Percentiles rank a stretch among this genome's conserved stretches.
Conservation (phyloP, 1,139 yeast genomes). For the Candida tetrigidarum region DNA sequence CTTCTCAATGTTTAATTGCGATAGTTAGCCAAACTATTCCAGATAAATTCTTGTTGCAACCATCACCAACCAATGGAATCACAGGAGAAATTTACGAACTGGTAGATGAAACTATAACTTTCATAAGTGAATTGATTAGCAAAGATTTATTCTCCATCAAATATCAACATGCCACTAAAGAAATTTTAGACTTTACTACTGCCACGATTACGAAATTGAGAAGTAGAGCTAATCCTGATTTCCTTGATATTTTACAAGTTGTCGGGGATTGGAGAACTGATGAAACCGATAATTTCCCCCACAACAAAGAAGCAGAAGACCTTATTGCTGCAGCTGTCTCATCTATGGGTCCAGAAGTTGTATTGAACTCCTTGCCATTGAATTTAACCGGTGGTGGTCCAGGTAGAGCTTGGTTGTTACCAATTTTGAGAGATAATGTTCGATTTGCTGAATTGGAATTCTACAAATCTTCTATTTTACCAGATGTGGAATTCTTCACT, state of each 20-base stretch:
- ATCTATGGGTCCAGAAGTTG: conserved; percentile 85
- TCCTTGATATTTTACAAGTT: conserved; percentile 64
- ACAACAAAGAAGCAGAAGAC: conserved; percentile 77
- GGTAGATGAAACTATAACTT: conserved; percentile 55
- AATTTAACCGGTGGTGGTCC: conserved; percentile 58
- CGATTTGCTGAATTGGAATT: conserved; percentile 69
- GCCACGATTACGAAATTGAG: conserved; percentile 68
- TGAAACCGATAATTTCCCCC: conserved; percentile 71
- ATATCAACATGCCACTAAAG: conserved; percentile 77
- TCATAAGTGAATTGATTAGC: conserved; percentile 54
- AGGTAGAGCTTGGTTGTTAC: conserved; percentile 95
- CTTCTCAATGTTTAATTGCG: conserved; percentile 87
- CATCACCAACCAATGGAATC: conserved; percentile 44
- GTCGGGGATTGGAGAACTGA: conserved; percentile 88
- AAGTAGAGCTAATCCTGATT: conserved; percentile 72
- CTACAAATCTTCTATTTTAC: conserved; percentile 66
- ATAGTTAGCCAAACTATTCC: conserved; percentile 68
- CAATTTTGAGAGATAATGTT: conserved; percentile 88
- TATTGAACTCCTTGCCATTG: conserved; percentile 74
- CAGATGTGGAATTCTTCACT: conserved; percentile 65
- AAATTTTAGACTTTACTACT: conserved; percentile 71
- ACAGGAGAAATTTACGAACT: conserved; percentile 53
- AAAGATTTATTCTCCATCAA: conserved; percentile 70
- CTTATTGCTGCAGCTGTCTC: conserved; percentile 80
- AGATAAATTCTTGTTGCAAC: conserved; percentile 56